Evolutionary conservation across 768 basidiomycete species (phyloP).

Genomic region (Candolleomyces aberdarensis): DNA sequence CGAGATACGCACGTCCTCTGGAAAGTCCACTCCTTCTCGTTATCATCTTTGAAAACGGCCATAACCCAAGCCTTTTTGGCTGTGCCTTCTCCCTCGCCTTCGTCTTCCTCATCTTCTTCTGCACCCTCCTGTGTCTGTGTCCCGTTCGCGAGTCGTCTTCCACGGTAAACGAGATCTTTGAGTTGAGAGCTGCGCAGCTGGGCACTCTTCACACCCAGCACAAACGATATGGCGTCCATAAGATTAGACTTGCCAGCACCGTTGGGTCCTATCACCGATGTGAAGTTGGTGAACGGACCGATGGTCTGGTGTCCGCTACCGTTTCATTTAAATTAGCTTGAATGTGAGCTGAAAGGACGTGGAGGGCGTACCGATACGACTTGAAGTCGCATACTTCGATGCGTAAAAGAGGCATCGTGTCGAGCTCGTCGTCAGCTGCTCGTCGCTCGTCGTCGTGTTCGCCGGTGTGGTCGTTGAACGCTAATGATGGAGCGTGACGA

Average conservation of each 20-base stretch:
- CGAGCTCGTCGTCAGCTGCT: not conserved
- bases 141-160: conserved; percentile 59
- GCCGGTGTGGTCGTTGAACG: not conserved
- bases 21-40: conserved; percentile 84
- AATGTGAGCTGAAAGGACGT: not conserved
- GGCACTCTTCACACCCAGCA: conserved; percentile 92
- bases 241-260: conserved; percentile 98
- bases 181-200: conserved; percentile 91
- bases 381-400: conserved; percentile 97
- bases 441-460: not conserved
- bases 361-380: conserved; percentile 69
- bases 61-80: conserved; percentile 96
- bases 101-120: conserved; percentile 47
- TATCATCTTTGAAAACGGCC: conserved; percentile 79
- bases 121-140: conserved; percentile 47
- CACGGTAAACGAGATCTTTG: conserved; percentile 94
- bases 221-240: conserved; percentile 99
- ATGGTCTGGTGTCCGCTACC: conserved; percentile 76
- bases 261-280: conserved; percentile 97
- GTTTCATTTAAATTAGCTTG: not conserved
- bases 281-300: conserved; percentile 91
- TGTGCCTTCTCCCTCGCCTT: conserved; percentile 67
- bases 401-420: conserved; percentile 72
- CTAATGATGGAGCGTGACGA: not conserved
- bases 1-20: conserved; percentile 76